Conservation (phyloP, 139 green algal genomes). For the Micromonas commoda region DNA sequence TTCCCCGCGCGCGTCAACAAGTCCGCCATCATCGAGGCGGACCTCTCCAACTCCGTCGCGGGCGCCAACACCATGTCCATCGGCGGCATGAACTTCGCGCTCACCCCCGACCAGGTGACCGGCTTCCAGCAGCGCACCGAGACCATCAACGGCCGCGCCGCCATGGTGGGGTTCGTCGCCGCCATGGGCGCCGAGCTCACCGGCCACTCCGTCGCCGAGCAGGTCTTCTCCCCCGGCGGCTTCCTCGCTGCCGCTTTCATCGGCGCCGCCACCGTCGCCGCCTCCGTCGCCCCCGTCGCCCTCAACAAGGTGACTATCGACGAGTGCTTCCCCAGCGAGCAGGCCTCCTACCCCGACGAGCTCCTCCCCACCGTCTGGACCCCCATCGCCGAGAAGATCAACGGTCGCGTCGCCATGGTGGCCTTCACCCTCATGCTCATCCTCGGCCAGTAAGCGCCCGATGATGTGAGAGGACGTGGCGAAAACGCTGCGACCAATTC, state of each 20-base stretch:
- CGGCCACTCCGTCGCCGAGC: neutral
- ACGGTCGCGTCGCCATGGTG: slow-evolving; percentile 28
- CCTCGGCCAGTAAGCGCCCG: slow-evolving; percentile 2
- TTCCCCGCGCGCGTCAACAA: slow-evolving; percentile 14
- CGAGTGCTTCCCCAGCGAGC: neutral
- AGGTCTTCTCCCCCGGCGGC: slow-evolving; percentile 11
- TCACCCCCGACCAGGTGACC: neutral
- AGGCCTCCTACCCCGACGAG: slow-evolving; percentile 8
- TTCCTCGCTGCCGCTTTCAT: neutral
- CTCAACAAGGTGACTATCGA: slow-evolving; percentile 10
- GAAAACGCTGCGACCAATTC: neutral
- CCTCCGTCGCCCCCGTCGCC: neutral
- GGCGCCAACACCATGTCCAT: neutral
- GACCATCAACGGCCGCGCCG: slow-evolving; percentile 24
- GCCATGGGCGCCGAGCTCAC: slow-evolving; percentile 12
- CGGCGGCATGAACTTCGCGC: neutral
- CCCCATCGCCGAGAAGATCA: slow-evolving; percentile 10
- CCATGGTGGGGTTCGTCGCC: slow-evolving; percentile 11
- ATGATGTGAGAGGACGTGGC: neutral
- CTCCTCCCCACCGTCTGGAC: neutral
- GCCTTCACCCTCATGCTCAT: slow-evolving; percentile 12
- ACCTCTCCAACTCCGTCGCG: neutral
- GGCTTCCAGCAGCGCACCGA: neutral
- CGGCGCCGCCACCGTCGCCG: neutral
- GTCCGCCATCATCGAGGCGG: slow-evolving; percentile 3